Percentiles rank a stretch among this genome's conserved stretches.
Conservation (phyloP, 1,284 basidiomycete species). For the Trametes sp. region DNA sequence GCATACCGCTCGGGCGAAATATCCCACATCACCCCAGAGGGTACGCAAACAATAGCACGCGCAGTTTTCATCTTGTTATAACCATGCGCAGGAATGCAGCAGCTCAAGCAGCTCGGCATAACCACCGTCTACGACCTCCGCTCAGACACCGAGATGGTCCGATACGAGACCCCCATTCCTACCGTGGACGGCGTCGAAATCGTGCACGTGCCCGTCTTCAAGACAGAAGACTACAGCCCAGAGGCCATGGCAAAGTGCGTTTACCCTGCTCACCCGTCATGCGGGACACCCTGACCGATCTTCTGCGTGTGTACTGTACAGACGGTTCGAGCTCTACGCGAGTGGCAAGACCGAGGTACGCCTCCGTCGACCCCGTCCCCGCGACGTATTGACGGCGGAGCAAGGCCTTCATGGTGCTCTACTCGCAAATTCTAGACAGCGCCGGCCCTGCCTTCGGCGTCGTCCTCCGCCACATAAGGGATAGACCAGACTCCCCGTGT, state of each 20-base stretch:
- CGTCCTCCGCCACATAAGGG: slow-evolving; percentile 74
- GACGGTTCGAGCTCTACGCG: slow-evolving; percentile 78
- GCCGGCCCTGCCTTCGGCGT: slow-evolving; percentile 68
- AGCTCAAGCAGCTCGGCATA: slow-evolving; percentile 67
- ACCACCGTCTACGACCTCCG: slow-evolving; percentile 75
- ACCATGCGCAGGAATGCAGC: slow-evolving; percentile 55
- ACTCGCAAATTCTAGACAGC: slow-evolving; percentile 80
- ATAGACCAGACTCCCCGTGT: slow-evolving; percentile 67
- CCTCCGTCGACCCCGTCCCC: slow-evolving; percentile 2
- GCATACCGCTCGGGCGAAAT: slow-evolving; percentile 75
- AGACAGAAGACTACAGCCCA: slow-evolving; percentile 78
- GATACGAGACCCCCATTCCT: slow-evolving; percentile 72
- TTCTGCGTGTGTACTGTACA: slow-evolving; percentile 36
- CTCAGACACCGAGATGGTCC: slow-evolving; percentile 78
- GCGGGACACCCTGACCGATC: slow-evolving; percentile 17
- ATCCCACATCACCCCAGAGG: slow-evolving; percentile 70
- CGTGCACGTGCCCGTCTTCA: slow-evolving; percentile 69
- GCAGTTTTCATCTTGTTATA: background rate
- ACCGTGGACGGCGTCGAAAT: slow-evolving; percentile 67
- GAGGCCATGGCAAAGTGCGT: slow-evolving; percentile 83
- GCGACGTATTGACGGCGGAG: slow-evolving; percentile 18
- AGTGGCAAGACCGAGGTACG: slow-evolving; percentile 78
- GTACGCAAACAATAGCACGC: slow-evolving; percentile 42
- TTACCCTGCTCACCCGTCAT: slow-evolving; percentile 31
- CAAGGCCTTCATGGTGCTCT: slow-evolving; percentile 81